Percentiles rank a stretch among this genome's conserved stretches.
Conservation (phyloP, 148 eudicot species). For the Rhododendron molle region DNA sequence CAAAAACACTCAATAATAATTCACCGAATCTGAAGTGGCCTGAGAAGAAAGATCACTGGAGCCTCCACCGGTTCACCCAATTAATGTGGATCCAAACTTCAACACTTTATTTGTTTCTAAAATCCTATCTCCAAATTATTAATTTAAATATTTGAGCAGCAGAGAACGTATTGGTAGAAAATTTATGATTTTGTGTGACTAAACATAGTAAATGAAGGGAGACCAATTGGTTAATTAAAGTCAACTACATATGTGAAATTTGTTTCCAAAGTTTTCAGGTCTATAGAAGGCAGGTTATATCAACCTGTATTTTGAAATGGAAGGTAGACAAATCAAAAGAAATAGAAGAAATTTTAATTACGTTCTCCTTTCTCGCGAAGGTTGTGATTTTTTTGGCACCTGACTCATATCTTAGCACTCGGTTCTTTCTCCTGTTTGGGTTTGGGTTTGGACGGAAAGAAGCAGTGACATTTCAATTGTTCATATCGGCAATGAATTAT, state of each 20-base stretch:
- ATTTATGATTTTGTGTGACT: background rate
- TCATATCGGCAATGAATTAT: background rate
- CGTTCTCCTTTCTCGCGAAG: background rate
- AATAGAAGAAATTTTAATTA: too few relatives aligned
- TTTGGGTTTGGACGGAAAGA: background rate
- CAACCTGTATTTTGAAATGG: background rate
- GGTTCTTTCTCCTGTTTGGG: background rate
- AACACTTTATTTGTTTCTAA: background rate
- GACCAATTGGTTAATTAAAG: background rate
- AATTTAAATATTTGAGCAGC: background rate
- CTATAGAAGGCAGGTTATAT: background rate
- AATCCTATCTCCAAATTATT: background rate
- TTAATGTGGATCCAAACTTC: conserved; percentile 1
- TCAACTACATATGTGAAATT: background rate
- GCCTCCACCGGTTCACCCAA: background rate
- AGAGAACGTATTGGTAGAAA: background rate
- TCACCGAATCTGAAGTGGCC: background rate
- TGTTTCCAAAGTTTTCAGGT: background rate
- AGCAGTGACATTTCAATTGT: too few relatives aligned
- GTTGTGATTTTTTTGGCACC: background rate
- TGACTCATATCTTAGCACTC: background rate
- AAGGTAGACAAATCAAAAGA: background rate
- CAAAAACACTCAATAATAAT: background rate
- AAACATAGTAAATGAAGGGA: background rate
- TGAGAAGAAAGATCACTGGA: background rate